Conservation (phyloP, 805 yeast species). For the Ascoidea asiatica region DNA sequence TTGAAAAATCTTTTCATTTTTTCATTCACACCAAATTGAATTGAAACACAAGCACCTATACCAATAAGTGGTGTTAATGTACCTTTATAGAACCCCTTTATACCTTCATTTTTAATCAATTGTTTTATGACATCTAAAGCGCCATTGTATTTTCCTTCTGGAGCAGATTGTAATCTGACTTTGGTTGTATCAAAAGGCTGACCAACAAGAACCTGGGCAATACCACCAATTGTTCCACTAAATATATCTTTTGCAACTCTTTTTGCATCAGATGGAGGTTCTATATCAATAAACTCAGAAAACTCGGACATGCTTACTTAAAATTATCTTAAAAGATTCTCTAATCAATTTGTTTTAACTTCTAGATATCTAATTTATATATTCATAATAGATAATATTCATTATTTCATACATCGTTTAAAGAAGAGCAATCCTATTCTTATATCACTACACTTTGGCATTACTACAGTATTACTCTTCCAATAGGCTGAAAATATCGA, state of each 20-base stretch:
- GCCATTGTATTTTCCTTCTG: slow-evolving; percentile 60
- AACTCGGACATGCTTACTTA: too few relatives aligned
- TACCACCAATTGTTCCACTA: slow-evolving; percentile 92
- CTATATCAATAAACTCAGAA: slow-evolving; percentile 2
- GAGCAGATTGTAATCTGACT: slow-evolving; percentile 82
- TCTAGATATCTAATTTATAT: too few relatives aligned
- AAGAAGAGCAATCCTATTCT: too few relatives aligned
- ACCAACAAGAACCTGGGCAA: slow-evolving; percentile 90
- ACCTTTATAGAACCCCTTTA: slow-evolving; percentile 81
- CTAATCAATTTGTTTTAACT: too few relatives aligned
- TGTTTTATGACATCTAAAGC: slow-evolving; percentile 67
- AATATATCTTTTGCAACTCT: slow-evolving; percentile 63
- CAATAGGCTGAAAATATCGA: too few relatives aligned
- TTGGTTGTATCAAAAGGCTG: slow-evolving; percentile 95
- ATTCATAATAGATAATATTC: too few relatives aligned
- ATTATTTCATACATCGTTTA: too few relatives aligned
- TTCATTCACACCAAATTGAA: slow-evolving; percentile 92
- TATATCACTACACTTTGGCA: too few relatives aligned
- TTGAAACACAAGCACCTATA: slow-evolving; percentile 95
- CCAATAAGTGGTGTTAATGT: slow-evolving; percentile 89
- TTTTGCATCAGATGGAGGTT: slow-evolving; percentile 4
- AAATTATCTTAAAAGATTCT: too few relatives aligned
- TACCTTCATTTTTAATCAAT: slow-evolving; percentile 70
- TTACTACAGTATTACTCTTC: too few relatives aligned
- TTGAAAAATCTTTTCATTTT: slow-evolving; percentile 74